phyloP scores from a whole-genome alignment of 192 early-diverging fungal species.

The Gamsiella multidivaricata region DNA sequence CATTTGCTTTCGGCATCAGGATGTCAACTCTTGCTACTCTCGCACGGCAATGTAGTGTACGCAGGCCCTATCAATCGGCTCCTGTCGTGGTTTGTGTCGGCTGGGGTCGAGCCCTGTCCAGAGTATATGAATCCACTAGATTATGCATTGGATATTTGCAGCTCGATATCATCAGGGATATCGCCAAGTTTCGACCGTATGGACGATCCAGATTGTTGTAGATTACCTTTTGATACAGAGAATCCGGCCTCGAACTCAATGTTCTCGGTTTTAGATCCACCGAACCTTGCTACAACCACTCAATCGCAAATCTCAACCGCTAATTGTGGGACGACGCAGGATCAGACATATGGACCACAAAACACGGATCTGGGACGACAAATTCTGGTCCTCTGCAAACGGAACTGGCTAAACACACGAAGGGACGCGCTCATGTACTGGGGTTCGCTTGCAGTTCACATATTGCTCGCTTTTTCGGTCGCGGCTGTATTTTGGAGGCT shows the following conservation, averaged over 20 bases:
- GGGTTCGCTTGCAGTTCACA: background rate
- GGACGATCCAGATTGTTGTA: no score
- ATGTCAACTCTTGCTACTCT: constrained; percentile 2
- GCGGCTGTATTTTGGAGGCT: constrained; percentile 13
- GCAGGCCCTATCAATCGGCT: background rate
- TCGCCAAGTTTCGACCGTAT: background rate
- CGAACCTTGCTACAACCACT: no score
- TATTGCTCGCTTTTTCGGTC: background rate
- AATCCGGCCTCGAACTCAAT: no score
- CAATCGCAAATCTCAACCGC: no score
- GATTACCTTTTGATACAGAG: no score
- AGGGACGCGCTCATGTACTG: constrained; percentile 1
- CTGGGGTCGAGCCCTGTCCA: constrained; percentile 5
- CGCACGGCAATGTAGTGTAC: constrained; percentile 6
- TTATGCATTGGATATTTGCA: constrained; percentile 11
- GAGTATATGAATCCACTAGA: constrained; percentile 18
- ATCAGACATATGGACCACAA: background rate
- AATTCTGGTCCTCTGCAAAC: background rate
- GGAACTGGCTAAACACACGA: constrained; percentile 7
- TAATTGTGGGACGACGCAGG: no score
- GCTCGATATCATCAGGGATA: background rate
- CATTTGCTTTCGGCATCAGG: constrained; percentile 5
- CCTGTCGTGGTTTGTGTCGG: constrained; percentile 17
- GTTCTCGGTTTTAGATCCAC: no score
- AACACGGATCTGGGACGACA: constrained; percentile 1